Conservation (phyloP, 164 flowering plant genomes). For the Euptelea pleiosperma region DNA sequence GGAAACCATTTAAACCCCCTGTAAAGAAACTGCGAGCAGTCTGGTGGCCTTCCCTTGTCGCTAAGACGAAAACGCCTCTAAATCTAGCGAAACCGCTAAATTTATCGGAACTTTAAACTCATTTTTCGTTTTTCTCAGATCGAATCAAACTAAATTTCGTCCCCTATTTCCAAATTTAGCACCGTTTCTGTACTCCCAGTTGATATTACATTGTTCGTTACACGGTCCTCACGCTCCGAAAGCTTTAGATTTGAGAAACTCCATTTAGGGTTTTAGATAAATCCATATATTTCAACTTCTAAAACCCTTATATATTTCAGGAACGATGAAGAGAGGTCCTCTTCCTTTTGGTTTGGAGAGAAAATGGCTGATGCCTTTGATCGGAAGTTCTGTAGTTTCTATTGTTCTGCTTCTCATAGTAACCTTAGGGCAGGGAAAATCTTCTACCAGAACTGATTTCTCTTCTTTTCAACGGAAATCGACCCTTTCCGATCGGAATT, state of each 20-base stretch:
- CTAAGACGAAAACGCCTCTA: too few relatives aligned
- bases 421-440: conserved; percentile 10
- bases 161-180: too few relatives aligned
- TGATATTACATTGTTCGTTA: too few relatives aligned
- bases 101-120: too few relatives aligned
- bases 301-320: neutral
- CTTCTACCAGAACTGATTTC: conserved; percentile 8
- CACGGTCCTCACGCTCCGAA: too few relatives aligned
- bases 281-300: conserved; percentile 1
- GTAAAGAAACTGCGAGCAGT: too few relatives aligned
- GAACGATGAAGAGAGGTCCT: conserved; percentile 25
- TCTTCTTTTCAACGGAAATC: conserved; percentile 1
- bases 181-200: too few relatives aligned
- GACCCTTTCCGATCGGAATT: conserved; percentile 4
- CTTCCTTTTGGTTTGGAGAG: conserved; percentile 20
- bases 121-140: too few relatives aligned
- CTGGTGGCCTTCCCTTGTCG: too few relatives aligned
- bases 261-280: neutral
- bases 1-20: too few relatives aligned
- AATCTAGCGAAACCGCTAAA: too few relatives aligned
- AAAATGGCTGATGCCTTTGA: conserved; percentile 36
- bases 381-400: conserved; percentile 20
- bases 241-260: neutral
- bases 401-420: conserved; percentile 26
- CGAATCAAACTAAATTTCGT: too few relatives aligned